phyloP scores from a whole-genome alignment of 2,329 filamentous ascomycete genomes.

The Hypoxylon sp. region DNA sequence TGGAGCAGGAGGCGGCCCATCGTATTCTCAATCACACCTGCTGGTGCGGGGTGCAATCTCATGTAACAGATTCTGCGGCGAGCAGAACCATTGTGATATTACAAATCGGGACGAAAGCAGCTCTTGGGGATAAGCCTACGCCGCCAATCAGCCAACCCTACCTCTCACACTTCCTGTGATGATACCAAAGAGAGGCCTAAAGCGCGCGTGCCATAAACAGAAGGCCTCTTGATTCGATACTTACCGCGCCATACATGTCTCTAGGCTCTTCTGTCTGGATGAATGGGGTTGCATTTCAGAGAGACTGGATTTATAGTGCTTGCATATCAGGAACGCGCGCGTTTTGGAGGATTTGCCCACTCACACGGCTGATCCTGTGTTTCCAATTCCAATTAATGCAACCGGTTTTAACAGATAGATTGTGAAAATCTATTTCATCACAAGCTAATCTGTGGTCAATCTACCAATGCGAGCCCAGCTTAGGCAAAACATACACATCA shows the following conservation, averaged over 20 bases:
- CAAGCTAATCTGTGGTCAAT: constrained; percentile 44
- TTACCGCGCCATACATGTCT: constrained; percentile 33
- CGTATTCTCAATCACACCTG: constrained; percentile 43
- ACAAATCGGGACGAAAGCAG: constrained; percentile 30
- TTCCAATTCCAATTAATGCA: constrained; percentile 44
- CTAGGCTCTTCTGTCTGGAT: constrained; percentile 36
- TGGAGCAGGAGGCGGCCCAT: constrained; percentile 38
- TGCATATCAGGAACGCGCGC: constrained; percentile 48
- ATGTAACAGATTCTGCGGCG: constrained; percentile 38
- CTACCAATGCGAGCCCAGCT: constrained; percentile 45
- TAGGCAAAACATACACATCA: constrained; percentile 42
- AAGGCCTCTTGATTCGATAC: constrained; percentile 38
- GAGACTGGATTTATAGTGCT: constrained; percentile 39
- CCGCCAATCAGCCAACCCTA: constrained; percentile 36
- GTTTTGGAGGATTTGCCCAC: constrained; percentile 44
- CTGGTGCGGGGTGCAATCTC: constrained; percentile 42
- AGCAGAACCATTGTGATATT: constrained; percentile 27
- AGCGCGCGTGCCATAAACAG: constrained; percentile 40
- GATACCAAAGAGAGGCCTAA: constrained; percentile 15
- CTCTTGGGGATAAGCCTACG: constrained; percentile 32
- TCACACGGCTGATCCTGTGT: constrained; percentile 45
- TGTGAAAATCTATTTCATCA: constrained; percentile 40
- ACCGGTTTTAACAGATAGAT: constrained; percentile 46
- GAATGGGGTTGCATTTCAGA: constrained; percentile 43
- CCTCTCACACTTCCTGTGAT: constrained; percentile 36